A percentile compares a stretch with the other conserved stretches of the same genome.
phyloP scores from a whole-genome alignment of 345 rosid genomes.

The Camelina hispida region DNA sequence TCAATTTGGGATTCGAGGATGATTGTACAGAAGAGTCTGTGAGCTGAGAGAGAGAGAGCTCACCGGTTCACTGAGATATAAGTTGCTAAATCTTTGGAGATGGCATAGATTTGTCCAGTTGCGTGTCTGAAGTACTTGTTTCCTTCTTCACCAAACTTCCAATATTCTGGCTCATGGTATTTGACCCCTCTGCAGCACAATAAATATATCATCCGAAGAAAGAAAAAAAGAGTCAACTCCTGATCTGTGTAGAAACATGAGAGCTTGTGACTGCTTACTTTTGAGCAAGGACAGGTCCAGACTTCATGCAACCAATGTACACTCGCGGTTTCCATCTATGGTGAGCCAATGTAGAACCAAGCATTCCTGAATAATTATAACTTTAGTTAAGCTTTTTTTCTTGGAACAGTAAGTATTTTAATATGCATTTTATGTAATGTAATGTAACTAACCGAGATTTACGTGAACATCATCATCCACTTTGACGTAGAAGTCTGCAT shows the following conservation, averaged over 20 bases:
- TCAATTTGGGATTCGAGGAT: slow-evolving; percentile 10
- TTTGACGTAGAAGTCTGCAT: slow-evolving; percentile 85
- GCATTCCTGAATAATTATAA: slow-evolving; percentile 56
- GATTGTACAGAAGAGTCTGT: slow-evolving; percentile 1
- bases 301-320: slow-evolving; percentile 97
- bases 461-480: slow-evolving; percentile 91
- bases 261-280: slow-evolving; percentile 53
- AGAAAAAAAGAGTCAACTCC: background rate
- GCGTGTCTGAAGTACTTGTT: slow-evolving; percentile 92
- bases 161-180: slow-evolving; percentile 87
- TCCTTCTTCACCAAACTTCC: slow-evolving; percentile 97
- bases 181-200: slow-evolving; percentile 62
- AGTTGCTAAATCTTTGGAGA: slow-evolving; percentile 93
- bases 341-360: slow-evolving; percentile 58
- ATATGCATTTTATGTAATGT: too few relatives aligned
- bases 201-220: background rate
- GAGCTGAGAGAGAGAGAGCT: slow-evolving; percentile 20
- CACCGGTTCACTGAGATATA: slow-evolving; percentile 76
- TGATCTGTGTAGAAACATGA: slow-evolving; percentile 14
- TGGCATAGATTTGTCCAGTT: slow-evolving; percentile 86
- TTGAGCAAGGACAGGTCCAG: slow-evolving; percentile 83
- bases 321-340: slow-evolving; percentile 67
- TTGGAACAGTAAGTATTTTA: slow-evolving; percentile 3
- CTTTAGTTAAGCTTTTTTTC: slow-evolving; percentile 1
- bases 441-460: slow-evolving; percentile 81